Base-by-base conservation (phyloP, 176 grass and related monocot genomes). In the Triticum monococcum region DNA sequence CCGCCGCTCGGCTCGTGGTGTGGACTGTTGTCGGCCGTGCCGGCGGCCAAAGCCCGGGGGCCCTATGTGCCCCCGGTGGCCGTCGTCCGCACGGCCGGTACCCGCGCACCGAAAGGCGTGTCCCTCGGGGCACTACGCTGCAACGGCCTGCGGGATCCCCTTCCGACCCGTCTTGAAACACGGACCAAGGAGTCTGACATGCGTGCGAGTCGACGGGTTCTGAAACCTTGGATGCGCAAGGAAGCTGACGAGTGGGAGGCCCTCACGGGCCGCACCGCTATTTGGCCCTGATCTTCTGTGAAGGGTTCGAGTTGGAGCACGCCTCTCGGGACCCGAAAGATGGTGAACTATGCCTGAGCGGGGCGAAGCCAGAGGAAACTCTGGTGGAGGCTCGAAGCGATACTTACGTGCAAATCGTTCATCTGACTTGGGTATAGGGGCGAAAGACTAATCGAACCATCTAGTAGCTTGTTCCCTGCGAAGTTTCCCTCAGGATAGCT, bases 111-210 rank as follows among this genome's bases (percentile, higher is more conserved):
- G 57, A 8, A 23, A 61, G 57, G 57, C 22, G 8, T 61, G 57
- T 23, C 57, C 57, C 22, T 23, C 20, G 57, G 57, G 57, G 57
- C 57, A 61, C 22, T 61, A 8, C 57, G 57, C 57, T 61, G 57
- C 57, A 61, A 61, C 22, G 57, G 57, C 57, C 57, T 61, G 8
- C 59, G 59, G 22, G 59, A 8, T 61, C 59, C 81, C 62, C 79
- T 38, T 80, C 81, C 81, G 78, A 88, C 94, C 89, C 84, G 31
- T 91, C 81, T 89, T 87, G 86, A 95, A 95, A 93, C 90, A 95
- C 75, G 83, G 83, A 95, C 93, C 93, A 95, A 95, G 93, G 86
- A 95, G 93, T 95, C 88, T 84, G 82, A 90, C 85, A 92, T 90
- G 93, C 79, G 70, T 73, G 38, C 38, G 69, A 72, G 37, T 72